Conservation (phyloP, 2,329 filamentous ascomycete species). For the Aspergillus glaucus region DNA sequence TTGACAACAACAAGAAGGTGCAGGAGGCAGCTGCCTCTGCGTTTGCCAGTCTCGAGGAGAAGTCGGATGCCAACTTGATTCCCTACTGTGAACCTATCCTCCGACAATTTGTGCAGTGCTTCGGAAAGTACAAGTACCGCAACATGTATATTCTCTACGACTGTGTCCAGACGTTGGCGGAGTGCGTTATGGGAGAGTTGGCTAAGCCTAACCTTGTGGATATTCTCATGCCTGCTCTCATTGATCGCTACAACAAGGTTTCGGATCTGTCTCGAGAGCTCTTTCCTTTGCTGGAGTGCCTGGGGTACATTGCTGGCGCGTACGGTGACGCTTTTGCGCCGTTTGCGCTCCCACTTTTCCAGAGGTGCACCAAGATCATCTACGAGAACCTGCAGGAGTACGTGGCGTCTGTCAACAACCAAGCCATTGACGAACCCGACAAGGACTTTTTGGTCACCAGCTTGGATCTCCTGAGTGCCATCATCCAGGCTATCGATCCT, state of each 20-base stretch:
- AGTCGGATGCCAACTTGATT: conserved; percentile 71
- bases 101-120: conserved; percentile 85
- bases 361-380: conserved; percentile 82
- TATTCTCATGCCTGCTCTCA: conserved; percentile 86
- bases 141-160: conserved; percentile 99
- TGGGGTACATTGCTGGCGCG: conserved; percentile 87
- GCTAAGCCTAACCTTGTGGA: conserved; percentile 75
- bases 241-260: conserved; percentile 80
- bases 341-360: conserved; percentile 81
- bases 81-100: conserved; percentile 88
- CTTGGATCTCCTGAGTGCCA: conserved; percentile 83
- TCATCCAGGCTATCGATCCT: conserved; percentile 79
- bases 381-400: conserved; percentile 83
- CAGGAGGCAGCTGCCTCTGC: conserved; percentile 94
- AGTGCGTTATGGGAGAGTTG: conserved; percentile 76
- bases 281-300: conserved; percentile 90
- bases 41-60: conserved; percentile 93
- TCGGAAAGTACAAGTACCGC: conserved; percentile 91
- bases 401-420: conserved; percentile 62
- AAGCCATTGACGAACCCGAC: conserved; percentile 69
- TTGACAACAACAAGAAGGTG: conserved; percentile 95
- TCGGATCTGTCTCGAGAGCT: conserved; percentile 85
- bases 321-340: conserved; percentile 75
- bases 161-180: conserved; percentile 92
- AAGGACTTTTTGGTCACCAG: conserved; percentile 97